Base-by-base conservation (phyloP, 2,329 filamentous ascomycete genomes). In the Colletotrichum godetiae region DNA sequence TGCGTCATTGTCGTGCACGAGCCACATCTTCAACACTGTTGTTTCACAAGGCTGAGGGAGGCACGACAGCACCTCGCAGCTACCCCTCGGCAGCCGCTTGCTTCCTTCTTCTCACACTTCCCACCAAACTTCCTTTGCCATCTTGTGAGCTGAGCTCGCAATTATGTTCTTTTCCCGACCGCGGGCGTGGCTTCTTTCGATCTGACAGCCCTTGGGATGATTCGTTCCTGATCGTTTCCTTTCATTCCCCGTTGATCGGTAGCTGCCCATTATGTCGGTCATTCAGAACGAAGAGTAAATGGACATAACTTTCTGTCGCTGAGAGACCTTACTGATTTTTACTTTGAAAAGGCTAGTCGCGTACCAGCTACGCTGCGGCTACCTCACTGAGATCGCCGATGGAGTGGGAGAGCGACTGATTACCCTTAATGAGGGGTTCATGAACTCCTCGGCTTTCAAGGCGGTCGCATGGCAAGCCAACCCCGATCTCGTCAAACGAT, bases 401-500 rank as follows among this genome's bases (percentile, higher is more conserved):
- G 94, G 94, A 74, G 93, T 97, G 8, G 94, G 94, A 76, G 94
- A 97, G 82, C 92, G 94, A 24, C 88, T 97, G 53, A 94, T 97
- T 80, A 94, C 92, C 52, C 89, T 97, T 74, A 94, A 96, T 82
- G 92, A 95, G 79, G 88, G 88, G 75, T 93, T 95, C 79, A 87
- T 97, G 75, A 95, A 95, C 80, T 93, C 94, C 33, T 91, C 92
- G 2, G 92, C 93, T 35, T 97, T 96, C 86, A 95, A 95, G 82
- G 91, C 93, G 62, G 93, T 94, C 74, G 94, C 94, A 76, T 97
- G 94, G 94, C 89, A 91, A 56, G 86, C 92, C 61, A 94, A 93
- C 78, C 90, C 92, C 11, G 89, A 92, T 22, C 92, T 95, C 76
- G 91, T 93, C 81, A 95, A 95, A 82, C 91, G 94, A 77, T 95